These are phyloP conservation scores for Amanita pallidorosea DNA, from an alignment of 768 basidiomycete species.

Conservation along the genomic window DNA sequence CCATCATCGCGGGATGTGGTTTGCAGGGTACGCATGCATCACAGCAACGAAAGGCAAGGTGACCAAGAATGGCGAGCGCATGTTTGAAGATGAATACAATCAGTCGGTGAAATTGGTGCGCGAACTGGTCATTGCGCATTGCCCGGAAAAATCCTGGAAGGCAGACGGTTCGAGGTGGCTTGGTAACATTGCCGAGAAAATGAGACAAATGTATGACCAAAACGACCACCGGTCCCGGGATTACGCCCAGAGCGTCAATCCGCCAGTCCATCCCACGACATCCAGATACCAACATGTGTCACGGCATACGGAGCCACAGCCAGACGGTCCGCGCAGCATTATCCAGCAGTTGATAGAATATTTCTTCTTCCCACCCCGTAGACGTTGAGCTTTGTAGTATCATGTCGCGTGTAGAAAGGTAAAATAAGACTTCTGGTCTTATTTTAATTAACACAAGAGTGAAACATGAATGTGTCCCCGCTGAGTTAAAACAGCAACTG, in stretches of 20 bases:
- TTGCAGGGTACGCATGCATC: slow-evolving; percentile 23
- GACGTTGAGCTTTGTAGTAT: too few species aligned
- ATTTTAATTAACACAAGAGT: too few species aligned
- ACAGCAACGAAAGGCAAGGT: slow-evolving; percentile 13
- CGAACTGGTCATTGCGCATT: slow-evolving; percentile 5
- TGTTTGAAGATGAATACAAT: slow-evolving; percentile 14
- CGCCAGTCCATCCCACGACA: neutral
- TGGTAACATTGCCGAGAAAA: neutral
- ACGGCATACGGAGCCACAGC: too few species aligned
- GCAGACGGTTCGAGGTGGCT: neutral
- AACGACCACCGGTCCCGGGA: neutral
- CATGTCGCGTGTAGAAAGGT: too few species aligned
- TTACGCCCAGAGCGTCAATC: neutral
- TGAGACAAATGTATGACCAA: neutral
- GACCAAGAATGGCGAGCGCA: slow-evolving; percentile 8
- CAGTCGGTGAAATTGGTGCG: slow-evolving; percentile 8
- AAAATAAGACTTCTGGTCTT: too few species aligned
- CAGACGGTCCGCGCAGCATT: too few species aligned
- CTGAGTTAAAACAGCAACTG: too few species aligned
- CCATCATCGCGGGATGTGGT: slow-evolving; percentile 17
- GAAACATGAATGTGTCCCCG: too few species aligned
- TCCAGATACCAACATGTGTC: too few species aligned
- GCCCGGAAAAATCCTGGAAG: neutral
- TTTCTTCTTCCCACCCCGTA: too few species aligned
- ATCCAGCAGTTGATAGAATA: too few species aligned